Evolutionary conservation across 306 rosid species (phyloP).

Genomic region (Begonia loranthoides): DNA sequence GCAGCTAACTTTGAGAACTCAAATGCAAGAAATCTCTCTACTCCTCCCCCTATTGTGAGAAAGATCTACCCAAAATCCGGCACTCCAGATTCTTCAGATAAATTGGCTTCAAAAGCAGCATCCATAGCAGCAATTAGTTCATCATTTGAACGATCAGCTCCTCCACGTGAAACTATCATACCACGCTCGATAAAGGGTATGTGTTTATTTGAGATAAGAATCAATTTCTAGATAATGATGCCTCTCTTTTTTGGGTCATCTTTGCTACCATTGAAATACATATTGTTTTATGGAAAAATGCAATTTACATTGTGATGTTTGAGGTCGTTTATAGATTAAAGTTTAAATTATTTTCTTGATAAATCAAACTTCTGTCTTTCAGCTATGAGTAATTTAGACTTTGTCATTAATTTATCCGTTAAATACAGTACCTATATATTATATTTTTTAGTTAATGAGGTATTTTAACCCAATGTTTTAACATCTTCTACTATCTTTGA

Average conservation of each 20-base stretch:
- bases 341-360: too few relatives aligned
- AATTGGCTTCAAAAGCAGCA: slow-evolving; percentile 38
- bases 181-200: slow-evolving; percentile 76
- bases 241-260: too few relatives aligned
- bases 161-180: slow-evolving; percentile 47
- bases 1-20: slow-evolving; percentile 82
- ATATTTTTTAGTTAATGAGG: too few relatives aligned
- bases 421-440: too few relatives aligned
- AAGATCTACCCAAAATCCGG: slow-evolving; percentile 74
- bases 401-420: neutral
- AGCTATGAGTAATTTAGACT: neutral
- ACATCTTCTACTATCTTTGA: too few relatives aligned
- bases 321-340: neutral
- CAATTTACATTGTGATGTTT: too few relatives aligned
- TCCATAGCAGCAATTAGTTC: slow-evolving; percentile 56
- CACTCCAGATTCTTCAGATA: slow-evolving; percentile 40
- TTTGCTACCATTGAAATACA: too few relatives aligned
- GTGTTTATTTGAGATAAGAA: neutral
- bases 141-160: slow-evolving; percentile 43
- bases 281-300: too few relatives aligned
- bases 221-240: neutral
- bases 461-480: too few relatives aligned
- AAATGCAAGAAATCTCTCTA: slow-evolving; percentile 74
- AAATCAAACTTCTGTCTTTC: too few relatives aligned
- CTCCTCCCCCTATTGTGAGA: slow-evolving; percentile 85